Evolutionary conservation across 2,329 filamentous ascomycete species (phyloP), one percentile per base, ranked within the genome.

Genomic region (Gnomoniopsis sp.): DNA sequence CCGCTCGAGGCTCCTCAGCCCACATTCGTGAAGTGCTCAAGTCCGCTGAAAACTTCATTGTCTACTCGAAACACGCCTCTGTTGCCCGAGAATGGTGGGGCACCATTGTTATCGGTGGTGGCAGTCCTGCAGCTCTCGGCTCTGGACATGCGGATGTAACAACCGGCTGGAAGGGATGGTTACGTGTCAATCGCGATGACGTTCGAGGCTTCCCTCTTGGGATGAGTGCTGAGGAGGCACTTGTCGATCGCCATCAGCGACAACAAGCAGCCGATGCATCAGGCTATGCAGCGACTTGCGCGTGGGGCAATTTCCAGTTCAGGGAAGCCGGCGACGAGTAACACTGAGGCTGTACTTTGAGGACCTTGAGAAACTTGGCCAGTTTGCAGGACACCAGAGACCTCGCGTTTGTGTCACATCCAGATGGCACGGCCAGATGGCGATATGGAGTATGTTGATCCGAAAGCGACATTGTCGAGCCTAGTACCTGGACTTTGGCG

Each of bases 41-140:
- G 2, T 71, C 73, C 0, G 75, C 77, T 3, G 74, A 78, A 52
- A 65, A 72, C 46, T 78, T 76, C 65, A 81, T 85, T 73, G 69
- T 85, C 6, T 85, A 86, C 67, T 74, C 75, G 3, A 59, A 67
- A 7, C 74, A 75, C 60, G 67, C 65, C 41, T 83, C 79, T 62
- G 72, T 73, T 6, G 69, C 65, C 26, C 75, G 83, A 3, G 75
- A 77, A 60, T 84, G 79, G 77, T 86, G 83, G 83, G 83, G 83
- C n/a, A 83, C 80, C 2, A 64, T 86, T 26, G 76, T 85, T 6
- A 64, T 85, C 43, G 80, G 79, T 11, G 75, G 75, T 0, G 63
- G 68, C 66, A 73, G 56, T 53, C 60, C 73, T 46, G 14, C 69
- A 66, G 26, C 55, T 23, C 54, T 52, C 48, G 63, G 64, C 44